Evolutionary conservation across 2,329 filamentous ascomycete genomes (phyloP), one percentile per base, ranked within the genome.

Genomic region (Metarhizium sp.): DNA sequence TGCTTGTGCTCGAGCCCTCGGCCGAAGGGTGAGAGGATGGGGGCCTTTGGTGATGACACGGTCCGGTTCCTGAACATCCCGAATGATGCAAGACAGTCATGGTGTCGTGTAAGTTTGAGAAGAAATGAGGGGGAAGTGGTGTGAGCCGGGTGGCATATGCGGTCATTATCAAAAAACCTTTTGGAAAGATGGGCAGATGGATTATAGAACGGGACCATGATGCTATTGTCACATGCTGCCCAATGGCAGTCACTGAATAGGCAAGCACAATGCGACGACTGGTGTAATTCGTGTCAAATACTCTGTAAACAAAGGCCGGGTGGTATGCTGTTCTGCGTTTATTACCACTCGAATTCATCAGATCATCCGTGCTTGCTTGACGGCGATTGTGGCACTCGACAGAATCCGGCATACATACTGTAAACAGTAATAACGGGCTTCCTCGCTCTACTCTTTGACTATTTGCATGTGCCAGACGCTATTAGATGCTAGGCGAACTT

Each of bases 31-130:
- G 25, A 38, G 32, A 50, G 38, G 30, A 30, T n/a, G 48, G 25
- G 25, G 45, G 45, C 30, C 42, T 18, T 40, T 38, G 20, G 25
- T 6, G 6, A 16, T 29, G 46, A 53, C 16, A 32, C 32, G 38
- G 51, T 38, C 34, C 47, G 14, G 34, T 50, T 50, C 55, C 51
- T 56, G 16, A 47, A 43, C 18, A 40, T 53, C n/a, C 47, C 50
- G 47, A 56, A 45, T 50, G 38, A 53, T 46, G 51, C 51, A 56
- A 46, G 55, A 47, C 51, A 40, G 40, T 30, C 36, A 47, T 13
- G 29, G 30, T 49, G 34, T 48, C 20, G 32, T 50, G 32, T 52
- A 46, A 45, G 36, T 25, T 40, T 30, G 43, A 18, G 40, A 32
- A 46, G 29, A 29, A 45, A 48, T 4, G 25, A 8, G 20, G 14